These are phyloP conservation scores for Penicillium sp. DNA, from an alignment of 2,329 filamentous ascomycete genomes.

Conservation along the genomic window DNA sequence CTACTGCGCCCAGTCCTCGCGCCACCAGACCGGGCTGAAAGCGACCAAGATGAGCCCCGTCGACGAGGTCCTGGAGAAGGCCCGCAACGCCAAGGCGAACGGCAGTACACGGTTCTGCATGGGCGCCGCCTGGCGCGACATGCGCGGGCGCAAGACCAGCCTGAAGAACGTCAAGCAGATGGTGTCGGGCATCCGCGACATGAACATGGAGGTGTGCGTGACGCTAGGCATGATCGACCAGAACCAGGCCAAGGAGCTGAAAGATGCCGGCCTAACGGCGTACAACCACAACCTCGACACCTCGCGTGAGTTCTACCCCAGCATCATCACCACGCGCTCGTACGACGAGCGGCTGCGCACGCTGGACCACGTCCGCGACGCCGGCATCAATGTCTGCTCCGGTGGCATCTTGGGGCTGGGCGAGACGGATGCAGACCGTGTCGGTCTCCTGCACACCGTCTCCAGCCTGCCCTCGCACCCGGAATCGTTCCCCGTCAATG, in stretches of 20 bases:
- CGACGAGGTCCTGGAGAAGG: constrained; percentile 75
- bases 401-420: constrained; percentile 85
- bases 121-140: constrained; percentile 91
- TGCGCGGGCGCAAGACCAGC: constrained; percentile 82
- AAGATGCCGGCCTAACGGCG: constrained; percentile 78
- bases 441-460: constrained; percentile 80
- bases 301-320: constrained; percentile 82
- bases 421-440: constrained; percentile 72
- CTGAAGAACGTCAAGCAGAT: constrained; percentile 82
- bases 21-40: constrained; percentile 72
- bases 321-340: constrained; percentile 76
- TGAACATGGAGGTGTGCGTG: constrained; percentile 92
- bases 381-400: constrained; percentile 85
- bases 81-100: constrained; percentile 72
- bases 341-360: constrained; percentile 86
- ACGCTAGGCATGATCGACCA: constrained; percentile 89
- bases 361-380: constrained; percentile 73
- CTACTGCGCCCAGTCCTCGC: constrained; percentile 86
- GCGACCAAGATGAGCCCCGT: constrained; percentile 77
- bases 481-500: constrained; percentile 88
- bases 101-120: constrained; percentile 92
- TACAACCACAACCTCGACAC: constrained; percentile 97
- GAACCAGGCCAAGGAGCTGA: constrained; percentile 75
- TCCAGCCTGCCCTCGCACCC: constrained; percentile 77
- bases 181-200: constrained; percentile 72